Conservation (phyloP, 2,329 filamentous ascomycete species). For the Aspergillus fischeri region DNA sequence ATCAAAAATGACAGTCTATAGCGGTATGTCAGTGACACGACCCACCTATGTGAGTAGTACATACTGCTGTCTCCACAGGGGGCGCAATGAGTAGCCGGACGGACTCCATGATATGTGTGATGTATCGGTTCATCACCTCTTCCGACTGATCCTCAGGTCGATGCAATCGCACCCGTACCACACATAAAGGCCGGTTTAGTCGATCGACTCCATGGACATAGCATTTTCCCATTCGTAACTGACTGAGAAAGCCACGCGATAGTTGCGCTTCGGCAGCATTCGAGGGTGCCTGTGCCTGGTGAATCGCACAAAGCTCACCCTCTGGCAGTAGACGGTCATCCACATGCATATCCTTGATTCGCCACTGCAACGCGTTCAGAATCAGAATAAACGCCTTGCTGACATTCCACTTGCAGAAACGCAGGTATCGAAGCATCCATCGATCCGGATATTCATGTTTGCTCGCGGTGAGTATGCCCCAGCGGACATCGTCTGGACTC, state of each 20-base stretch:
- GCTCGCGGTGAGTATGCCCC: slow-evolving; percentile 80
- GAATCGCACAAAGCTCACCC: slow-evolving; percentile 63
- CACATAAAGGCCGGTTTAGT: slow-evolving; percentile 73
- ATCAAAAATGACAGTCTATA: slow-evolving; percentile 82
- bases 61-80: slow-evolving; percentile 82
- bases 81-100: slow-evolving; percentile 69
- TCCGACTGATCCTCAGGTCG: slow-evolving; percentile 77
- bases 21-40: background rate
- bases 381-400: slow-evolving; percentile 87
- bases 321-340: slow-evolving; percentile 76
- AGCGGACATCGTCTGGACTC: slow-evolving; percentile 69
- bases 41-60: slow-evolving; percentile 27
- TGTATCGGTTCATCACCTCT: slow-evolving; percentile 76
- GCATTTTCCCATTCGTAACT: slow-evolving; percentile 82
- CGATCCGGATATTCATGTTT: slow-evolving; percentile 92
- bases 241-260: slow-evolving; percentile 69
- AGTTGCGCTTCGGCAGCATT: slow-evolving; percentile 54
- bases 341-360: slow-evolving; percentile 72
- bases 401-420: slow-evolving; percentile 86
- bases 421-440: slow-evolving; percentile 70
- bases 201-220: slow-evolving; percentile 82
- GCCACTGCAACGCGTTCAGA: slow-evolving; percentile 85
- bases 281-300: slow-evolving; percentile 43
- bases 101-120: slow-evolving; percentile 87
- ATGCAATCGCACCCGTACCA: slow-evolving; percentile 76